Conservation (phyloP, 768 basidiomycete species). For the Dendrothele bispora region DNA sequence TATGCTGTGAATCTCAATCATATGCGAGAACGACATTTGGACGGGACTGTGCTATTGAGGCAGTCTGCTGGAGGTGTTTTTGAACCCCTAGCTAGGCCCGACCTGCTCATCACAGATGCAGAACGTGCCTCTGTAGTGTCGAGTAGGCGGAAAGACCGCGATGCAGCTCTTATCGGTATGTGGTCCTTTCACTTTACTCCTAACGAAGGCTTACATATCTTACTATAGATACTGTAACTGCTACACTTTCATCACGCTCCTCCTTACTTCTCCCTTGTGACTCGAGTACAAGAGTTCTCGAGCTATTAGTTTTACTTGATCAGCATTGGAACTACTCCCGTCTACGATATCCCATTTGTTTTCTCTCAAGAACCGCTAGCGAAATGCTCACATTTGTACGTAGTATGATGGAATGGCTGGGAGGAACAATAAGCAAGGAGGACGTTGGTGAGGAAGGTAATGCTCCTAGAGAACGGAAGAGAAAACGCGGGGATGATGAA, state of each 20-base stretch:
- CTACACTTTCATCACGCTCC: conserved; percentile 76
- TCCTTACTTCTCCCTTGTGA: conserved; percentile 92
- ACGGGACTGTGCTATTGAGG: conserved; percentile 86
- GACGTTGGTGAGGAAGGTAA: conserved; percentile 82
- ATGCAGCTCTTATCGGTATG: conserved; percentile 82
- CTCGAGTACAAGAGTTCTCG: conserved; percentile 90
- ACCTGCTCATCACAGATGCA: conserved; percentile 92
- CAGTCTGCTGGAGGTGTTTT: conserved; percentile 75
- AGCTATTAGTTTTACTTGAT: conserved; percentile 92
- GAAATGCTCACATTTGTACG: conserved; percentile 94
- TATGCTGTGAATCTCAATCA: conserved; percentile 97
- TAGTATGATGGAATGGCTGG: conserved; percentile 99
- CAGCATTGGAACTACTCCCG: conserved; percentile 95
- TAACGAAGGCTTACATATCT: no score
- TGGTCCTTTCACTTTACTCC: no score
- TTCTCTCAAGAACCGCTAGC: conserved; percentile 86
- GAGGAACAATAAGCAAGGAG: conserved; percentile 91
- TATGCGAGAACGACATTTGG: conserved; percentile 92
- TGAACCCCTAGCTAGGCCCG: conserved; percentile 85
- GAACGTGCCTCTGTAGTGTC: conserved; percentile 81
- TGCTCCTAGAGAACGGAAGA: conserved; percentile 48
- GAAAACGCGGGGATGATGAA: conserved; percentile 63
- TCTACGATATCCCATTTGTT: conserved; percentile 84
- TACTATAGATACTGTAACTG: conserved; percentile 89
- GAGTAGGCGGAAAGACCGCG: conserved; percentile 86